Evolutionary conservation across 805 yeast species (phyloP).

Genomic region (Ogataea sp.): DNA sequence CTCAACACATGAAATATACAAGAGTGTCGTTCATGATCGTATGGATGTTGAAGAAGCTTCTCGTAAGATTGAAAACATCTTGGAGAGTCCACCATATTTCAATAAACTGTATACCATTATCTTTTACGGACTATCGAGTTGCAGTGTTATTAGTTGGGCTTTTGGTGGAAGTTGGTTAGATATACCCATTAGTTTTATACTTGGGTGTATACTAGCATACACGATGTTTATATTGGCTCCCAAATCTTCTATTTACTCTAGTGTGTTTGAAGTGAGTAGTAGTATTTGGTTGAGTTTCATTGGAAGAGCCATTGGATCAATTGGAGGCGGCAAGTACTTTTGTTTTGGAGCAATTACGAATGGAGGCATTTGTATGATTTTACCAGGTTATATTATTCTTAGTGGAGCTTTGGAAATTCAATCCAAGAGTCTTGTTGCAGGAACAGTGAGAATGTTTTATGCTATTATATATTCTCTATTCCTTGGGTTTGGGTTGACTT

Average conservation of each 20-base stretch:
- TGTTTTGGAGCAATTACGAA: constrained; percentile 89
- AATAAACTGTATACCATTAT: constrained; percentile 73
- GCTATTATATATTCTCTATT: constrained; percentile 89
- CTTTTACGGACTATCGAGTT: constrained; percentile 72
- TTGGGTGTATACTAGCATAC: constrained; percentile 78
- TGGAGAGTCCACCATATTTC: constrained; percentile 52
- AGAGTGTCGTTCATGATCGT: constrained; percentile 83
- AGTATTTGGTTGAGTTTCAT: constrained; percentile 82
- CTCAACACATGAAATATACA: constrained; percentile 76
- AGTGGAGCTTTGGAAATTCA: constrained; percentile 91
- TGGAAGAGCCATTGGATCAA: constrained; percentile 86
- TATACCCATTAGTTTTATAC: constrained; percentile 71
- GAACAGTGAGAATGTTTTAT: constrained; percentile 93
- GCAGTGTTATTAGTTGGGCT: constrained; percentile 79
- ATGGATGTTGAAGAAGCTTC: constrained; percentile 86
- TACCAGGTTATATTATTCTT: constrained; percentile 89
- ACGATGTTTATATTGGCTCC: constrained; percentile 79
- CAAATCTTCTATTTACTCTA: constrained; percentile 70
- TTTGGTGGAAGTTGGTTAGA: constrained; percentile 87
- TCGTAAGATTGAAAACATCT: constrained; percentile 55
- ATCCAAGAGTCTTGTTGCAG: constrained; percentile 84
- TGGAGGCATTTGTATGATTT: constrained; percentile 81
- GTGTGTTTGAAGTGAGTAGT: constrained; percentile 89
- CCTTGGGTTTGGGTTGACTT: constrained; percentile 86
- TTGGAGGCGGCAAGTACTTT: constrained; percentile 51